Base-by-base conservation (phyloP, 441 rosid species). In the Gossypium laxum region DNA sequence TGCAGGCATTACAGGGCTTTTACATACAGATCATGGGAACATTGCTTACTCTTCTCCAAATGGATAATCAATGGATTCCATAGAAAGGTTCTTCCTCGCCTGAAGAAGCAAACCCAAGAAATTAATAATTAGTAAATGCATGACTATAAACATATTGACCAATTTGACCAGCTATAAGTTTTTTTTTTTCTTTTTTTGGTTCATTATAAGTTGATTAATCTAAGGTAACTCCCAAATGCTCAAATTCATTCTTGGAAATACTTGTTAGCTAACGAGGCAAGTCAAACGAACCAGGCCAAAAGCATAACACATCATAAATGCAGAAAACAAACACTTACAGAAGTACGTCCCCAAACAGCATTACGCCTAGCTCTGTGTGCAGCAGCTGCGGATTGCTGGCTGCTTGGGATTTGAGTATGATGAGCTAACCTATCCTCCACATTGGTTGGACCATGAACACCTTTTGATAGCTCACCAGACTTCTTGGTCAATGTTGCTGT, bases 11-110 rank as follows among this genome's bases (percentile, higher is more conserved):
- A 54, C 63, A 59, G 71, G 51, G n/a, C 17, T 62, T 70, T 59
- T 47, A 69, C 56, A 58, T 52, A 75, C 15, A 75, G 19, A 64
- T 69, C 75, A 78, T 34, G 54, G 60, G 26, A 62, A 48, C 22
- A 74, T 74, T 74, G 88, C 97, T 83, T 90, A 92, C 98, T 86
- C 91, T n/a, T 87, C 91, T 74, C 86, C 91, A 18, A 83, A 88
- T 51, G 81, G 43, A 62, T 32, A 81, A 81, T 90, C 91, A 72
- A 85, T 80, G 75, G 93, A 87, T 78, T 90, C 97, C 96, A 86
- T 84, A 17, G 97, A 87, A 43, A 84, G 94, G 78, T 90, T 86
- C 88, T 86, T 96, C 85, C 71, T 91, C 32, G 85, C 97, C 99
- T 96, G 86, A 73, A 80, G 74, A 60, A 38, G 69, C 11, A 64